These are phyloP conservation scores for Rosa lucieae DNA, from an alignment of 306 rosid species.

Conservation along the genomic window DNA sequence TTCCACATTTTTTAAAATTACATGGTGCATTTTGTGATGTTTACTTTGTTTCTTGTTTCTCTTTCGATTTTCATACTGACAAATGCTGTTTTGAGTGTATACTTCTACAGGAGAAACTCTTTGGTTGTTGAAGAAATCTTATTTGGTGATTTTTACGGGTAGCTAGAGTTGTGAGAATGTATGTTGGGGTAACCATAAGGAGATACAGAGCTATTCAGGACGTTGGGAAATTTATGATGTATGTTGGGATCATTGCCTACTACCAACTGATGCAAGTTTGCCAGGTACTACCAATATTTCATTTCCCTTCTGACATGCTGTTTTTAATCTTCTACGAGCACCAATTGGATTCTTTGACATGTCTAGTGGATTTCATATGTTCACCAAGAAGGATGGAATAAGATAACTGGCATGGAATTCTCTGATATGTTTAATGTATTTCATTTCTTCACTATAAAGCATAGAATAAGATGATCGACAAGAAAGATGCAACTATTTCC, in stretches of 20 bases:
- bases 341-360: background rate
- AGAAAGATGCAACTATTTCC: background rate
- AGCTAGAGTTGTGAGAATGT: conserved; percentile 69
- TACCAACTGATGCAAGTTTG: conserved; percentile 90
- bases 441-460: background rate
- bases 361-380: background rate
- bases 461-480: background rate
- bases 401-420: background rate
- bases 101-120: conserved; percentile 37
- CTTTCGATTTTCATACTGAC: background rate
- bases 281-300: conserved; percentile 51
- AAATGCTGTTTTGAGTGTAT: conserved; percentile 6
- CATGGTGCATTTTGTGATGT: background rate
- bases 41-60: background rate
- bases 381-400: background rate
- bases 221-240: conserved; percentile 79
- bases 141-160: conserved; percentile 33
- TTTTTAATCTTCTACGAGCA: background rate
- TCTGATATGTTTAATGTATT: background rate
- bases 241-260: conserved; percentile 80
- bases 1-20: background rate
- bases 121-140: conserved; percentile 29
- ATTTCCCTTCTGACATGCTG: background rate
- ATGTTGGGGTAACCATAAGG: conserved; percentile 60
- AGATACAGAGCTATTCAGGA: conserved; percentile 62